Conservation (phyloP, 306 rosid species). For the Trichosanthes cucumerina region DNA sequence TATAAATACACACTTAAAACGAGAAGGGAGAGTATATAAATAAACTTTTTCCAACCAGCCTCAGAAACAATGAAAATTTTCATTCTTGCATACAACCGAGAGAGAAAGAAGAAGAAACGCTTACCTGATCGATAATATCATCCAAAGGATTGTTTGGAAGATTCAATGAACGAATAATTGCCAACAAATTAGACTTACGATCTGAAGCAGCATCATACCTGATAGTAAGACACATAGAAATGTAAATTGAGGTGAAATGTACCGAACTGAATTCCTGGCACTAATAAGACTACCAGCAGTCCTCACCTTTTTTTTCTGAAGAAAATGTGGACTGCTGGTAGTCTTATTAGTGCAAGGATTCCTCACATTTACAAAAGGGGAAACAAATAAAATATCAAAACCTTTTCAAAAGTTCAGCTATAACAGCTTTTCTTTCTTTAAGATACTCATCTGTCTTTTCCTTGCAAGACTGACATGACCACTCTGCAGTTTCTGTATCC, state of each 20-base stretch:
- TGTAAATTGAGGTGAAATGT: neutral
- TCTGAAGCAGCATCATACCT: slow-evolving; percentile 81
- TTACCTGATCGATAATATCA: slow-evolving; percentile 91
- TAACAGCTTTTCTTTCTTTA: slow-evolving; percentile 54
- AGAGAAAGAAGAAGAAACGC: neutral
- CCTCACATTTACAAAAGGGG: slow-evolving; percentile 11
- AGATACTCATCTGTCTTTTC: slow-evolving; percentile 88
- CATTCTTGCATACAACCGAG: neutral
- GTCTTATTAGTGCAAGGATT: neutral
- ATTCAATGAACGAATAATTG: slow-evolving; percentile 70
- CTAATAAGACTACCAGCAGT: slow-evolving; percentile 2
- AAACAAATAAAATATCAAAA: slow-evolving; percentile 18
- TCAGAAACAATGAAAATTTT: neutral
- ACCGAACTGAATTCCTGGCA: neutral
- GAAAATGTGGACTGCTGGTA: neutral
- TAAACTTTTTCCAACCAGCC: neutral
- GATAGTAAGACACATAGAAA: slow-evolving; percentile 15
- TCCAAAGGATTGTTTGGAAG: slow-evolving; percentile 98
- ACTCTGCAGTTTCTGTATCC: slow-evolving; percentile 63
- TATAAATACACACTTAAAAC: neutral
- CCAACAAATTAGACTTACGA: slow-evolving; percentile 63
- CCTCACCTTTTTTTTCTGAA: neutral
- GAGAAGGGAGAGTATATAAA: neutral
- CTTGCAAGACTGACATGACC: slow-evolving; percentile 92
- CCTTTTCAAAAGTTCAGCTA: slow-evolving; percentile 72